Percentiles rank a stretch among this genome's conserved stretches.
phyloP scores from a whole-genome alignment of 768 basidiomycete species.

The Panaeolus papilionaceus region DNA sequence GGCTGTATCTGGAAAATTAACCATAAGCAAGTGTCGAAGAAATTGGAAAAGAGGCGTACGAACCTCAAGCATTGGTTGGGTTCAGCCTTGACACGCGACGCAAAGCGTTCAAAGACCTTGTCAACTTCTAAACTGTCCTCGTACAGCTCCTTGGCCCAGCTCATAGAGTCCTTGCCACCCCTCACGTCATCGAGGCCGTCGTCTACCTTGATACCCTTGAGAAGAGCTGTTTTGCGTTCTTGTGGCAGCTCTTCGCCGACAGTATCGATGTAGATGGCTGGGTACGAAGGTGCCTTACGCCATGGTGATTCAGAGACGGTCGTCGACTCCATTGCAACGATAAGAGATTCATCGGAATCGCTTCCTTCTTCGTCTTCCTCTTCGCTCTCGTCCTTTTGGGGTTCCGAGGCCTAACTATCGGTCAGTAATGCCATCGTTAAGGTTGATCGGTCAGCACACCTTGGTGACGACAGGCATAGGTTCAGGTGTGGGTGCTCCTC shows the following conservation, averaged over 20 bases:
- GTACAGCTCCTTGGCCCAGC: constrained; percentile 76
- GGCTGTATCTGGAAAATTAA: constrained; percentile 70
- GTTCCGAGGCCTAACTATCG: background rate
- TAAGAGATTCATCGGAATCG: constrained; percentile 53
- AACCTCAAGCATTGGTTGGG: constrained; percentile 90
- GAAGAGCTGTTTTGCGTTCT: constrained; percentile 52
- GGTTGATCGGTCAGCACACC: constrained; percentile 23
- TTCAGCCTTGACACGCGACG: constrained; percentile 69
- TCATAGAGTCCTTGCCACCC: constrained; percentile 41
- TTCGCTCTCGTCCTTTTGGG: constrained; percentile 3
- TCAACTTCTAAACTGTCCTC: constrained; percentile 84
- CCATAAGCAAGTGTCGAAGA: background rate
- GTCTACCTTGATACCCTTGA: constrained; percentile 49
- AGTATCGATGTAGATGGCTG: constrained; percentile 78
- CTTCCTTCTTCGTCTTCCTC: constrained; percentile 34
- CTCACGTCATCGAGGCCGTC: constrained; percentile 38
- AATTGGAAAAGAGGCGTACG: constrained; percentile 30
- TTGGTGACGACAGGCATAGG: constrained; percentile 17
- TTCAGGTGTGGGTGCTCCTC: constrained; percentile 32
- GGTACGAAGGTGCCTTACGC: constrained; percentile 68
- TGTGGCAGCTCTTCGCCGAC: constrained; percentile 73
- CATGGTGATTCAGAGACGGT: constrained; percentile 69
- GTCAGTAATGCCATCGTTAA: background rate
- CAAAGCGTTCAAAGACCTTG: constrained; percentile 86
- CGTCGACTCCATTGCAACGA: constrained; percentile 62